Base-by-base conservation (phyloP, 2,329 filamentous ascomycete genomes). In the Chaetothyriales sp. region DNA sequence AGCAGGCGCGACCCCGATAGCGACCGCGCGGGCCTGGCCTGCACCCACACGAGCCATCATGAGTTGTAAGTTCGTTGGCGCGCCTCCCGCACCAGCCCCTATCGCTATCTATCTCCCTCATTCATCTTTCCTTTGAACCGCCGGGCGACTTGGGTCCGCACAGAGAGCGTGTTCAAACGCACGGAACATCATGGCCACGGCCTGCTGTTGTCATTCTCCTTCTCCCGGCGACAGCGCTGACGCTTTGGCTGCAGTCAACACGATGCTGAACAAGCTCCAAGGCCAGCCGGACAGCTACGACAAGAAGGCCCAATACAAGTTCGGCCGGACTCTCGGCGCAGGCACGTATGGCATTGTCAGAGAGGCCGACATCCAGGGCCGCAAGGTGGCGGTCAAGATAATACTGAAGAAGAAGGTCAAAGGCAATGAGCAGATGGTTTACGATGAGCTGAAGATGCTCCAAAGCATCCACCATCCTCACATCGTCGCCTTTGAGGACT, bases 331-430 rank as follows among this genome's bases (percentile, higher is more conserved):
- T 20, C 80, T 98, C 54, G 92, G 92, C 65, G 92, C 92, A 56
- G 92, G 92, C 62, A 98, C 92, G 63, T 98, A 98, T 76, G 92
- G 92, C 65, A 94, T 98, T 64, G 92, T 98, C 64, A 82, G 92
- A 63, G 92, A 98, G 72, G 92, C 92, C 55, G 89, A 95, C 56
- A 80, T 86, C 61, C 81, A 84, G 44, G 77, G 78, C 18, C 87
- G 88, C 67, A 85, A 95, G 75, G 89, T 94, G 55, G 92, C 92
- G 43, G 80, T 98, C 70, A 98, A 98, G 77, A 97, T 98, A 68
- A 98, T 98, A 69, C 75, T 97, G 65, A 98, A 98, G 80, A 95
- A 95, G 76, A 97, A 95, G 70, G 90, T 98, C 67, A 94, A 89
- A 69, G 90, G 89, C 59, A 97, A 97, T 64, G 92, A 98, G 75